Conservation (phyloP, 164 flowering plant species). For the Cinnamomum chago region DNA sequence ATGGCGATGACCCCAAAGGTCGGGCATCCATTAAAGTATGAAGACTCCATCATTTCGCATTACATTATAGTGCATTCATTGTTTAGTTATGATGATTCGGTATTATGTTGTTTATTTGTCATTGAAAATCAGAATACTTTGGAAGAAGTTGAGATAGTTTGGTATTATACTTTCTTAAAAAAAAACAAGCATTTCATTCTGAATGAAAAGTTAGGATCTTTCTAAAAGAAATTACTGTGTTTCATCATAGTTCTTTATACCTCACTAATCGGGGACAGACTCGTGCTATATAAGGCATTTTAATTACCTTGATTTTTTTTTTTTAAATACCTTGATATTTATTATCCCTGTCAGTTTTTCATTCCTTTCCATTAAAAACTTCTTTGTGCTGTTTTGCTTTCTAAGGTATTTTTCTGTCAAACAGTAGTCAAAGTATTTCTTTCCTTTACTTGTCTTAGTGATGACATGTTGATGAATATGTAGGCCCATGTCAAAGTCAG, state of each 20-base stretch:
- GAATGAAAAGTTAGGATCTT: too few relatives aligned
- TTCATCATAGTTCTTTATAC: background rate
- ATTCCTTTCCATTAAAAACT: background rate
- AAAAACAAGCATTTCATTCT: too few relatives aligned
- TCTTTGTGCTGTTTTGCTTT: background rate
- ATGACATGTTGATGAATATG: constrained; percentile 12
- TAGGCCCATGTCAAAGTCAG: constrained; percentile 49
- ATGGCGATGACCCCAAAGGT: too few relatives aligned
- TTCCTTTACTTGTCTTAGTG: constrained; percentile 7
- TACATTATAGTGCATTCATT: too few relatives aligned
- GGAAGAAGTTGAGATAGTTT: too few relatives aligned
- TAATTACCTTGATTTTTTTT: background rate
- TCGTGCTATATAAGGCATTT: background rate
- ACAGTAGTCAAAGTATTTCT: background rate
- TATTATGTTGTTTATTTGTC: too few relatives aligned
- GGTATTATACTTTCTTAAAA: too few relatives aligned
- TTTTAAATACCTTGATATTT: background rate
- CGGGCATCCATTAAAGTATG: too few relatives aligned
- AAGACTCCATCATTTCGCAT: too few relatives aligned
- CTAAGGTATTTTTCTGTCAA: background rate
- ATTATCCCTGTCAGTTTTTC: background rate
- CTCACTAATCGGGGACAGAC: background rate
- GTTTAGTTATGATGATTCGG: too few relatives aligned
- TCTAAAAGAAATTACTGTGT: too few relatives aligned
- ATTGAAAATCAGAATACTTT: too few relatives aligned